Percentiles rank a stretch among this genome's conserved stretches.
phyloP scores from a whole-genome alignment of 345 rosid genomes.

The Durio zibethinus region DNA sequence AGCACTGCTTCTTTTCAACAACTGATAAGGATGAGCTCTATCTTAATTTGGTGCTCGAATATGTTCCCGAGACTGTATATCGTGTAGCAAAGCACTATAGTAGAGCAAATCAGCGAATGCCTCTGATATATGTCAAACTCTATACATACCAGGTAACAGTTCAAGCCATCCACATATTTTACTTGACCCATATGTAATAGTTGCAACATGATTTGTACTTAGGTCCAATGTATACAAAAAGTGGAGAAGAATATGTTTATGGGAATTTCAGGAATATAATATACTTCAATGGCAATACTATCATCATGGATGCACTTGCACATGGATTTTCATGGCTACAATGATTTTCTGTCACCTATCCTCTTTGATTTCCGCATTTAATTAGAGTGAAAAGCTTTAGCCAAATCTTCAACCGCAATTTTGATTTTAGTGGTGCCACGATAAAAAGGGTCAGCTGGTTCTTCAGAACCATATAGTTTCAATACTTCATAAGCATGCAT shows the following conservation, averaged over 20 bases:
- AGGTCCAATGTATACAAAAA: neutral
- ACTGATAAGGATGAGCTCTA: constrained; percentile 55
- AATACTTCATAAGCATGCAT: neutral
- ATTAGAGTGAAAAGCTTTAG: neutral
- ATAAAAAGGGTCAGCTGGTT: too few relatives aligned
- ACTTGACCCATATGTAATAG: neutral
- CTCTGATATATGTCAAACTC: constrained; percentile 55
- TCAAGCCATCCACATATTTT: neutral
- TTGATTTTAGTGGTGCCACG: neutral
- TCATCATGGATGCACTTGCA: neutral
- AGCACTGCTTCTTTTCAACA: constrained; percentile 59
- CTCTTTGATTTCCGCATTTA: neutral
- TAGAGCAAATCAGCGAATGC: constrained; percentile 54
- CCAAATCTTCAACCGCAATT: neutral
- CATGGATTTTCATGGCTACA: neutral
- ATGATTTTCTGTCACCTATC: neutral
- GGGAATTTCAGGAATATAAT: neutral
- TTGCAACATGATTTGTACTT: neutral
- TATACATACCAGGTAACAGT: constrained; percentile 51
- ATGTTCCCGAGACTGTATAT: constrained; percentile 31
- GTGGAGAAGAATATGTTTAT: neutral
- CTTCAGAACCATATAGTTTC: too few relatives aligned
- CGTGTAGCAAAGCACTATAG: constrained; percentile 51
- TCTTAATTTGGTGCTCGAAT: constrained; percentile 22
- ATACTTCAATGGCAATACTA: neutral